phyloP scores from a whole-genome alignment of 768 basidiomycete species.

The Russula griseocarnosa region DNA sequence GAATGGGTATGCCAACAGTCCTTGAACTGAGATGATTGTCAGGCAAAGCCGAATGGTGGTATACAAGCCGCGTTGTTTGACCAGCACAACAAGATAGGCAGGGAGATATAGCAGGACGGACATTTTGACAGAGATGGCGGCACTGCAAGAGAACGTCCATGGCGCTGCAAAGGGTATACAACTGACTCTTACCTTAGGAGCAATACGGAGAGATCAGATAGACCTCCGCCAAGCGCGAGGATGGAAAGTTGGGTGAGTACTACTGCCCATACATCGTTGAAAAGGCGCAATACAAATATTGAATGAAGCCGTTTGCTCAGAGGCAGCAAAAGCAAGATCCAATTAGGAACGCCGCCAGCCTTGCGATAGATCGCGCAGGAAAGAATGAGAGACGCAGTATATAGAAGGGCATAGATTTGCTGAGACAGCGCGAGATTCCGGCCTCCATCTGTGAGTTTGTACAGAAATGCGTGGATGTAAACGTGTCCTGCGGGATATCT shows the following conservation, averaged over 20 bases:
- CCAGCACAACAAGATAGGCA: slow-evolving; percentile 75
- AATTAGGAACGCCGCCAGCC: slow-evolving; percentile 63
- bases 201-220: slow-evolving; percentile 59
- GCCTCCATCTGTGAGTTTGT: slow-evolving; percentile 59
- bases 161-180: slow-evolving; percentile 4
- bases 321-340: slow-evolving; percentile 65
- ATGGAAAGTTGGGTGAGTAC: slow-evolving; percentile 64
- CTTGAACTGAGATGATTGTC: slow-evolving; percentile 47
- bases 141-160: slow-evolving; percentile 40
- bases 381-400: slow-evolving; percentile 59
- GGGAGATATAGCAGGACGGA: slow-evolving; percentile 87
- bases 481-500: slow-evolving; percentile 97
- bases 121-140: slow-evolving; percentile 93
- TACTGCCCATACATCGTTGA: slow-evolving; percentile 92
- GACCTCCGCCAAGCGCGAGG: slow-evolving; percentile 54
- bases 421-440: slow-evolving; percentile 62
- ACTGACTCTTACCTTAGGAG: slow-evolving; percentile 62
- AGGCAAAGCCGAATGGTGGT: slow-evolving; percentile 49
- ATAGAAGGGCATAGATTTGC: slow-evolving; percentile 72
- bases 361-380: slow-evolving; percentile 65
- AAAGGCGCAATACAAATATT: slow-evolving; percentile 84
- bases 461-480: slow-evolving; percentile 70
- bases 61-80: slow-evolving; percentile 64
- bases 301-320: slow-evolving; percentile 94
- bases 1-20: slow-evolving; percentile 67